A percentile compares a stretch with the other conserved stretches of the same genome.
Conservation (phyloP, 768 basidiomycete genomes). For the Hericium rajendrae region DNA sequence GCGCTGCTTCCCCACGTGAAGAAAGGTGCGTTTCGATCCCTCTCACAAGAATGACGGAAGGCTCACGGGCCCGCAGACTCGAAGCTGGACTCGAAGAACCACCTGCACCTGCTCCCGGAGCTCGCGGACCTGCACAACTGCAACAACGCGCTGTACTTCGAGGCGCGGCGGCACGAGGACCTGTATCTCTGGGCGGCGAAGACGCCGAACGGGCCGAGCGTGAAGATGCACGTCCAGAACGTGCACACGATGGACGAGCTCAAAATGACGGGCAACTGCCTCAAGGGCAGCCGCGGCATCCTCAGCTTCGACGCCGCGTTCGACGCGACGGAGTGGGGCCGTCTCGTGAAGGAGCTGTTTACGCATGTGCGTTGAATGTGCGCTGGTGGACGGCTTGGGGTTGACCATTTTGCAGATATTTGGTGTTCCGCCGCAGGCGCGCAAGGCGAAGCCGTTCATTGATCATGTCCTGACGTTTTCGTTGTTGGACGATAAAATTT, state of each 20-base stretch:
- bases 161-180: conserved; percentile 91
- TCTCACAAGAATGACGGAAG: background rate
- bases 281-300: conserved; percentile 89
- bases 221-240: conserved; percentile 97
- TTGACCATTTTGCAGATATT: conserved; percentile 58
- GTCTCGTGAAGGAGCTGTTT: conserved; percentile 85
- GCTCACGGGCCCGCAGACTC: conserved; percentile 49
- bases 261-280: conserved; percentile 98
- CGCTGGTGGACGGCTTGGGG: background rate
- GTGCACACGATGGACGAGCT: conserved; percentile 99
- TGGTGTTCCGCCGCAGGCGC: conserved; percentile 83
- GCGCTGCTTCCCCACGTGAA: conserved; percentile 88
- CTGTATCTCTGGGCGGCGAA: conserved; percentile 95
- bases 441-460: conserved; percentile 92
- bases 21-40: conserved; percentile 61
- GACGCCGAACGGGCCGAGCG: conserved; percentile 94
- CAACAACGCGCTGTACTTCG: conserved; percentile 96
- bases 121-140: conserved; percentile 96
- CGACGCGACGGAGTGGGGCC: conserved; percentile 81
- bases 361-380: conserved; percentile 58
- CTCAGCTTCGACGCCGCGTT: conserved; percentile 88
- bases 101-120: conserved; percentile 86
- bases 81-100: conserved; percentile 95
- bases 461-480: conserved; percentile 98
- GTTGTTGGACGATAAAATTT: conserved; percentile 89